Evolutionary conservation across 2,329 filamentous ascomycete species (phyloP).

Genomic region (Paracorniculantispora psalliotae): DNA sequence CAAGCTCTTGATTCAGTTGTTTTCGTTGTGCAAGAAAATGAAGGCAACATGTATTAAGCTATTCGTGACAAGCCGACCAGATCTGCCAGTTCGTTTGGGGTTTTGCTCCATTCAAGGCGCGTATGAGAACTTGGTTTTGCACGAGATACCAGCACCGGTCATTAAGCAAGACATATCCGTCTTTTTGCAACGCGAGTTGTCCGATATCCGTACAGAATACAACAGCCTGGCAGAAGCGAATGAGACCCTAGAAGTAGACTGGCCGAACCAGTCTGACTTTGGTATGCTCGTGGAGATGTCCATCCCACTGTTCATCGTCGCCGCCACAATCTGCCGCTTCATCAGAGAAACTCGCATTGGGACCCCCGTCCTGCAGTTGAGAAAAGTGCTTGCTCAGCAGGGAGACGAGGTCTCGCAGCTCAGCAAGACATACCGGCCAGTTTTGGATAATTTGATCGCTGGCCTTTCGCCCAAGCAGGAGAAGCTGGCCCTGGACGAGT

Average conservation of each 20-base stretch:
- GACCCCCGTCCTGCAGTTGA: conserved; percentile 19
- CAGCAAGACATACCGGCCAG: conserved; percentile 17
- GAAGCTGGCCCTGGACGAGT: conserved; percentile 18
- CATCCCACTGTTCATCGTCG: conserved; percentile 18
- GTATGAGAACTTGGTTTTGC: conserved; percentile 30
- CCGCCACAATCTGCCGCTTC: conserved; percentile 19
- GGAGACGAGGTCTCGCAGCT: conserved; percentile 7
- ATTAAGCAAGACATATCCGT: conserved; percentile 33
- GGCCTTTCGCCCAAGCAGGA: background rate
- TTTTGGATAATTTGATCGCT: conserved; percentile 15
- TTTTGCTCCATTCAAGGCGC: conserved; percentile 27
- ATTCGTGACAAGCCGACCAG: conserved; percentile 40
- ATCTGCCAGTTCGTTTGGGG: conserved; percentile 32
- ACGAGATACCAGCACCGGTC: conserved; percentile 26
- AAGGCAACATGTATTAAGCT: conserved; percentile 24
- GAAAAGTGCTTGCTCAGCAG: conserved; percentile 18
- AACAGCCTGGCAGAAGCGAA: conserved; percentile 13
- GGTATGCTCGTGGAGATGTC: conserved; percentile 9
- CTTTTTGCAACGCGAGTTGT: conserved; percentile 29
- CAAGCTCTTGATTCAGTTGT: conserved; percentile 3
- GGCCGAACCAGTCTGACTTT: conserved; percentile 22
- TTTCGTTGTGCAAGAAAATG: conserved; percentile 12
- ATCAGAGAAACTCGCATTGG: conserved; percentile 15
- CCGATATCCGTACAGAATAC: conserved; percentile 23
- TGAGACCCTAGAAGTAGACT: conserved; percentile 19